These are phyloP conservation scores for Cicer judaicum DNA, from an alignment of 306 rosid genomes.

Conservation along the genomic window DNA sequence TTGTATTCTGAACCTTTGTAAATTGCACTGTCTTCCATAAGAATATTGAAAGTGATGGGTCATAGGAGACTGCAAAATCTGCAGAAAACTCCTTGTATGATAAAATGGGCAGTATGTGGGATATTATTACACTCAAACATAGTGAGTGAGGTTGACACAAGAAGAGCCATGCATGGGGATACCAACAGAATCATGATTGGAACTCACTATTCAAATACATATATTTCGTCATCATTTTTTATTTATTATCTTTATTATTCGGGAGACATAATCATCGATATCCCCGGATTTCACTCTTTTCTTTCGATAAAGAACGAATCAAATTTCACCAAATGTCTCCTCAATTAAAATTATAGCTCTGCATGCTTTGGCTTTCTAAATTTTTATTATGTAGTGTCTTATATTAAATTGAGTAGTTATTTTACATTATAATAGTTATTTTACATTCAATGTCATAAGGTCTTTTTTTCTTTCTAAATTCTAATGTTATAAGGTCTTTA, in stretches of 20 bases:
- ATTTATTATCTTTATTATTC: not conserved
- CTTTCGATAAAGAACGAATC: not conserved
- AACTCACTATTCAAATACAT: conserved; percentile 62
- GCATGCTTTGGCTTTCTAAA: too few relatives aligned
- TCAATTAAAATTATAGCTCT: too few relatives aligned
- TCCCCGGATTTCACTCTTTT: conserved; percentile 37
- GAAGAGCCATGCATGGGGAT: conserved; percentile 55
- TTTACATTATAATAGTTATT: too few relatives aligned
- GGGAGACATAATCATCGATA: conserved; percentile 22
- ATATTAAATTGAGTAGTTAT: too few relatives aligned
- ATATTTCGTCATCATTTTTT: conserved; percentile 54
- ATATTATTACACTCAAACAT: conserved; percentile 35
- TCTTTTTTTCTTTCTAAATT: too few relatives aligned
- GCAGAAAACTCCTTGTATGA: conserved; percentile 47
- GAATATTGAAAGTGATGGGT: conserved; percentile 47
- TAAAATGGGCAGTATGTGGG: conserved; percentile 38
- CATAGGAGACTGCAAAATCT: conserved; percentile 37
- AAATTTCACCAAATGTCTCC: too few relatives aligned
- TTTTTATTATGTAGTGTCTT: too few relatives aligned
- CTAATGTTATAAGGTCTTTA: too few relatives aligned
- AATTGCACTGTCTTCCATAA: not conserved
- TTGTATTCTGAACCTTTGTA: conserved; percentile 25
- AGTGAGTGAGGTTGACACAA: conserved; percentile 53
- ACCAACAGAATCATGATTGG: conserved; percentile 57
- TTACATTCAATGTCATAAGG: too few relatives aligned